These are phyloP conservation scores for Diversispora eburnea DNA, from an alignment of 192 early-diverging fungal genomes.

Conservation along the genomic window DNA sequence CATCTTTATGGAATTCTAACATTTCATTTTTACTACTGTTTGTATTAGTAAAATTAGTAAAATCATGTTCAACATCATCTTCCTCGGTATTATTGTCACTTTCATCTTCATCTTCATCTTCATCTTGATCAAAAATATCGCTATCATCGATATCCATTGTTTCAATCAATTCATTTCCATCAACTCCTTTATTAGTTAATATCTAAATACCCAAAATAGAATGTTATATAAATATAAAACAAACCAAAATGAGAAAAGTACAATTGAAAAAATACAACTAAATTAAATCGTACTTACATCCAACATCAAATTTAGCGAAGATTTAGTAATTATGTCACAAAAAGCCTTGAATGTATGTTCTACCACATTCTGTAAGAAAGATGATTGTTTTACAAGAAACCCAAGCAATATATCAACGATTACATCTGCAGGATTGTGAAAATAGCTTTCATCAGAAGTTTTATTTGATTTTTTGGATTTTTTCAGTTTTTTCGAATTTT, in stretches of 20 bases:
- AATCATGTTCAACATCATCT: neutral
- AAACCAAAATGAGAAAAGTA: too few species aligned
- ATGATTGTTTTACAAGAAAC: slow-evolving; percentile 81
- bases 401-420: slow-evolving; percentile 88
- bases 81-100: neutral
- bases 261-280: too few species aligned
- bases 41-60: neutral
- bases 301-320: slow-evolving; percentile 70
- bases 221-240: too few species aligned
- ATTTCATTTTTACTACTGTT: neutral
- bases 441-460: slow-evolving; percentile 32
- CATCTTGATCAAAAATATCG: neutral
- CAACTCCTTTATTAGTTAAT: neutral
- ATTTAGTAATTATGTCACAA: slow-evolving; percentile 67
- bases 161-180: slow-evolving; percentile 1
- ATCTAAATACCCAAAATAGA: neutral
- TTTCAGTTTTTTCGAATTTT: slow-evolving; percentile 42
- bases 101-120: neutral
- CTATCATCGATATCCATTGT: neutral
- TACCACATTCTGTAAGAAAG: slow-evolving; percentile 67
- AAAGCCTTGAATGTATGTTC: slow-evolving; percentile 86
- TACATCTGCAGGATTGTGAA: slow-evolving; percentile 84
- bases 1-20: neutral
- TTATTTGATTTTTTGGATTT: slow-evolving; percentile 51
- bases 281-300: slow-evolving; percentile 45